Conservation (phyloP, 1,139 yeast genomes). For the Chernovozyma aurita region DNA sequence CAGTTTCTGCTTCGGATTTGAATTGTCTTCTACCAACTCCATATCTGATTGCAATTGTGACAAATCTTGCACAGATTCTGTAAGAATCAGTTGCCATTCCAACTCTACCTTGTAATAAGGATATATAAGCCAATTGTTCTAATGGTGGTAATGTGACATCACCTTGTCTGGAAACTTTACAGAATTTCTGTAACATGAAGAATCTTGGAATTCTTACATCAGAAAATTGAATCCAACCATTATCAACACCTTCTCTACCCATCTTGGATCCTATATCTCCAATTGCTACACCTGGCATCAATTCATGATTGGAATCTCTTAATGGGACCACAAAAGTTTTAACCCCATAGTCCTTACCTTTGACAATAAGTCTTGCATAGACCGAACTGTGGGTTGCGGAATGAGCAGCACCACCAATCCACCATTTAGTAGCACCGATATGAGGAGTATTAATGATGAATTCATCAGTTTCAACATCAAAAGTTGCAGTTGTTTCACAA, state of each 20-base stretch:
- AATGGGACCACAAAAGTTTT: slow-evolving; percentile 32
- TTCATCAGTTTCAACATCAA: slow-evolving; percentile 24
- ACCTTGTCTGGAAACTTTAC: slow-evolving; percentile 26
- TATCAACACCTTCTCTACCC: slow-evolving; percentile 33
- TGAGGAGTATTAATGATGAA: slow-evolving; percentile 31
- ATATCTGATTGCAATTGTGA: slow-evolving; percentile 28
- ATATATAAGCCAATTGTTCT: slow-evolving; percentile 31
- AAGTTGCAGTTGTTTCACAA: slow-evolving; percentile 32
- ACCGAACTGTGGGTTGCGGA: slow-evolving; percentile 28
- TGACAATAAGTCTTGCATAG: slow-evolving; percentile 28
- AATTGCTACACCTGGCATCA: slow-evolving; percentile 27
- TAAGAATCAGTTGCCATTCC: slow-evolving; percentile 28
- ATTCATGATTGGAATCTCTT: slow-evolving; percentile 27
- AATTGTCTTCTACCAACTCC: slow-evolving; percentile 31
- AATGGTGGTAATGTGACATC: slow-evolving; percentile 27
- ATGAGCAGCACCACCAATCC: slow-evolving; percentile 36
- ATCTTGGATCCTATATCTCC: slow-evolving; percentile 34
- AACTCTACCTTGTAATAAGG: slow-evolving; percentile 29
- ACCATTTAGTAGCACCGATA: slow-evolving; percentile 35
- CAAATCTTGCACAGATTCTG: slow-evolving; percentile 25
- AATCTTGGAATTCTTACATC: slow-evolving; percentile 28
- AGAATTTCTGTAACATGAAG: slow-evolving; percentile 33
- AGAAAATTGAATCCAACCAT: slow-evolving; percentile 34
- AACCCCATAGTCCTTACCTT: slow-evolving; percentile 31
- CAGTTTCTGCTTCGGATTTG: slow-evolving; percentile 14